Conservation (phyloP, 2,329 filamentous ascomycete species). For the Endoconidiophora laricicola region DNA sequence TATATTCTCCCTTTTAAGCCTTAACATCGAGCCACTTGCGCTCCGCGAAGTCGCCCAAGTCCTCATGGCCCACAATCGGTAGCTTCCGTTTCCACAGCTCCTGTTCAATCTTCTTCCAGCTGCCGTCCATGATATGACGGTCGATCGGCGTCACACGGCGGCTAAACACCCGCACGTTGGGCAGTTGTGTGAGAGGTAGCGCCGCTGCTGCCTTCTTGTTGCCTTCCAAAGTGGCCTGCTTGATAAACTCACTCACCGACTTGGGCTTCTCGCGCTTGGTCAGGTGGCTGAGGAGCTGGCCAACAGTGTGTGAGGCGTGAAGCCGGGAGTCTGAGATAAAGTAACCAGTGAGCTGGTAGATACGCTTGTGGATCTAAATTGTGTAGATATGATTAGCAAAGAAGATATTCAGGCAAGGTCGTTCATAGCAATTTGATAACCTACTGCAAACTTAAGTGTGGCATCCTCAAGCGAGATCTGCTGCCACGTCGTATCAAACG, state of each 20-base stretch:
- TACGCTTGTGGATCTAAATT: slow-evolving; percentile 60
- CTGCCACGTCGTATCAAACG: slow-evolving; percentile 42
- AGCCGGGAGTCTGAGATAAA: slow-evolving; percentile 57
- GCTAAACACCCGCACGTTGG: slow-evolving; percentile 54
- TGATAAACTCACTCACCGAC: slow-evolving; percentile 42
- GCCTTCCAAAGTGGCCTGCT: slow-evolving; percentile 25
- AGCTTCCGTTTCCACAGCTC: slow-evolving; percentile 48
- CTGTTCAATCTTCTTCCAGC: slow-evolving; percentile 65
- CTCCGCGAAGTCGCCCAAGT: slow-evolving; percentile 26
- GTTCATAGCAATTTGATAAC: slow-evolving; percentile 19
- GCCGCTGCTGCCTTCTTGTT: too few species aligned
- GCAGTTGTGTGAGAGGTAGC: slow-evolving; percentile 20
- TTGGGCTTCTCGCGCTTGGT: slow-evolving; percentile 36
- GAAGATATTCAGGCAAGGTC: neutral
- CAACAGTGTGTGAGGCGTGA: slow-evolving; percentile 34
- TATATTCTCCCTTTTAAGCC: slow-evolving; percentile 15
- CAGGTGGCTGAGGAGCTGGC: slow-evolving; percentile 37
- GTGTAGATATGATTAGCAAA: slow-evolving; percentile 11
- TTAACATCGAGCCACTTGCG: slow-evolving; percentile 26
- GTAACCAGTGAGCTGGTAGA: slow-evolving; percentile 66
- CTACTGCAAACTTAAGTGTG: slow-evolving; percentile 56
- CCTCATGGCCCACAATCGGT: slow-evolving; percentile 34
- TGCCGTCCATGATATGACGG: slow-evolving; percentile 52
- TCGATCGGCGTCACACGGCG: slow-evolving; percentile 54
- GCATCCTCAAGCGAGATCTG: slow-evolving; percentile 37